Conservation (phyloP, 371 early-diverging fungal genomes). For the Choanephora cucurbitarum region DNA sequence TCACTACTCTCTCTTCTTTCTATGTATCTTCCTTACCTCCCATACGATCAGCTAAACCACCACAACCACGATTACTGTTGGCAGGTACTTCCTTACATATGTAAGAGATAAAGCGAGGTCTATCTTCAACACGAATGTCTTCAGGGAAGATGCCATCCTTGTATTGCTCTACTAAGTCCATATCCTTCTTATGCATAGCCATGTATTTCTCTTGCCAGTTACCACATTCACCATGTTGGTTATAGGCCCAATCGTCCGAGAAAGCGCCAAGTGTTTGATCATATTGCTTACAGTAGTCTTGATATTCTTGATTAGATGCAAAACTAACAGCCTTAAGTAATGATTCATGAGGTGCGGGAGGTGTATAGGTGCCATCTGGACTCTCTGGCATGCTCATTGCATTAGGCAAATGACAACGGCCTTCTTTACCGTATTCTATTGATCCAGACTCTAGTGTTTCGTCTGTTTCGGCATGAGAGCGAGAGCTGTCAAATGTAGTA, state of each 20-base stretch:
- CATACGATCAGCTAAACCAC: constrained; percentile 55
- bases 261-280: constrained; percentile 17
- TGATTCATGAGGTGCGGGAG: constrained; percentile 41
- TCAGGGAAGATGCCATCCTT: constrained; percentile 33
- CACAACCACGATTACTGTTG: constrained; percentile 49
- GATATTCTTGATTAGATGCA: constrained; percentile 36
- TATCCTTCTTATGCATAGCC: constrained; percentile 34
- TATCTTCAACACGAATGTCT: constrained; percentile 19
- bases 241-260: constrained; percentile 27
- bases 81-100: constrained; percentile 41
- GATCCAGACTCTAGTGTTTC: neutral
- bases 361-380: constrained; percentile 46
- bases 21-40: constrained; percentile 33
- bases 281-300: constrained; percentile 41
- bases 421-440: neutral
- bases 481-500: neutral
- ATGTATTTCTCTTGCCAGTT: constrained; percentile 46
- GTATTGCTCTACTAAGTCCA: constrained; percentile 33
- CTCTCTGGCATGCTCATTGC: constrained; percentile 27
- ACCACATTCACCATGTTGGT: constrained; percentile 44
- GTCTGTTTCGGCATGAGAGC: neutral
- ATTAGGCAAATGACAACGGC: constrained; percentile 20
- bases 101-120: constrained; percentile 45
- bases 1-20: neutral
- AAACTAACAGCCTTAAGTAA: constrained; percentile 32